Evolutionary conservation across 2,329 filamentous ascomycete species (phyloP).

Genomic region (Moelleriella libera): DNA sequence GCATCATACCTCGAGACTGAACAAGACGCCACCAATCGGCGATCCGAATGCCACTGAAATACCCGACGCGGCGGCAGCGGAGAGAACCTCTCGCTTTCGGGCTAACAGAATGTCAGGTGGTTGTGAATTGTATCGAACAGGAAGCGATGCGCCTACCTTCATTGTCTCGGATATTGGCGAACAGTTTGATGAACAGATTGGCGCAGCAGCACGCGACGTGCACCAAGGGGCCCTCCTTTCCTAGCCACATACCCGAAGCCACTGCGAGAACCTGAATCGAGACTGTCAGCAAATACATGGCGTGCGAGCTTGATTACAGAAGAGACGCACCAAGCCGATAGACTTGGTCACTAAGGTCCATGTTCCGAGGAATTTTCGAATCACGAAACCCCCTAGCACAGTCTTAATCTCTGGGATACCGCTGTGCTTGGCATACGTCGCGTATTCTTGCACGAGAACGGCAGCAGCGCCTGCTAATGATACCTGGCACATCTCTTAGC

Average conservation of each 20-base stretch:
- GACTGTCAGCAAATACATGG: neutral
- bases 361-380: conserved; percentile 67
- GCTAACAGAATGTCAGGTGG: conserved; percentile 31
- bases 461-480: conserved; percentile 67
- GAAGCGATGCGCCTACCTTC: conserved; percentile 44
- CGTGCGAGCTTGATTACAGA: neutral
- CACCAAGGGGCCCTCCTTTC: conserved; percentile 89
- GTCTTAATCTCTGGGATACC: conserved; percentile 98
- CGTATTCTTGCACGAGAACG: conserved; percentile 69
- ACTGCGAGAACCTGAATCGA: conserved; percentile 65
- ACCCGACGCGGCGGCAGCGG: conserved; percentile 79
- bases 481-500: conserved; percentile 34
- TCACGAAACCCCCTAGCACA: conserved; percentile 84
- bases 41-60: conserved; percentile 92
- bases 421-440: conserved; percentile 80
- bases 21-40: conserved; percentile 85
- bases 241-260: conserved; percentile 88
- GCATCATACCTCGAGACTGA: conserved; percentile 65
- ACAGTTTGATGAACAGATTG: conserved; percentile 85
- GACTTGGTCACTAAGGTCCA: conserved; percentile 91
- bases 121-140: neutral
- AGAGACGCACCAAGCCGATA: conserved; percentile 55
- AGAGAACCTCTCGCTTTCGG: conserved; percentile 83
- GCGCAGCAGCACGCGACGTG: conserved; percentile 96
- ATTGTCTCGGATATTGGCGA: conserved; percentile 64